phyloP scores from a whole-genome alignment of 139 green algal genomes.

The Chlamydomonas sphaeroides region DNA sequence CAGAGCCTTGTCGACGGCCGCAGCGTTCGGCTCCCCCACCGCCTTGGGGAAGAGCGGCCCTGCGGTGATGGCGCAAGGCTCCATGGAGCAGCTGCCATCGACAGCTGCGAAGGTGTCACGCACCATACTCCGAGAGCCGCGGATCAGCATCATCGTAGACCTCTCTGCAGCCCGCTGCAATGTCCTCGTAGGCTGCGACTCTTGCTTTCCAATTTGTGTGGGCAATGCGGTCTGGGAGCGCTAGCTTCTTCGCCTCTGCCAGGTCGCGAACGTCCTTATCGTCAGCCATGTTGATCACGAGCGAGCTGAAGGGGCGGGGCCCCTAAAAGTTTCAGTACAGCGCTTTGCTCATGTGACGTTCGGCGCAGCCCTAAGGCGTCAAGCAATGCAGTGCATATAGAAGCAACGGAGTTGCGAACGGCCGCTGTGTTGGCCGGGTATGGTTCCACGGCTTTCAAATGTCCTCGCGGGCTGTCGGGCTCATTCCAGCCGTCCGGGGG shows the following conservation, averaged over 20 bases:
- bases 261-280: slow-evolving; percentile 52
- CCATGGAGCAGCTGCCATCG: neutral
- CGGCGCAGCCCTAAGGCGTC: too few species aligned
- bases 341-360: too few species aligned
- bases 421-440: too few species aligned
- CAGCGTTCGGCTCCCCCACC: slow-evolving; percentile 86
- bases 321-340: too few species aligned
- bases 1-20: slow-evolving; percentile 91
- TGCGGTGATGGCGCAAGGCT: slow-evolving; percentile 45
- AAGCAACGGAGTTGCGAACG: too few species aligned
- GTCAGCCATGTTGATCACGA: slow-evolving; percentile 26
- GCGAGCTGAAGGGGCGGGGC: too few species aligned
- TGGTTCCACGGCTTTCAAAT: too few species aligned
- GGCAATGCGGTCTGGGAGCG: slow-evolving; percentile 66
- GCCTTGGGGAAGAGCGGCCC: slow-evolving; percentile 84
- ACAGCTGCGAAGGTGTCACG: neutral
- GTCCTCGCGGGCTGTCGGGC: too few species aligned
- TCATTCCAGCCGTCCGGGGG: too few species aligned
- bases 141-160: slow-evolving; percentile 75
- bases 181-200: slow-evolving; percentile 80
- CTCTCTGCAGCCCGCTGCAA: slow-evolving; percentile 62
- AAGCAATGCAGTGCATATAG: too few species aligned
- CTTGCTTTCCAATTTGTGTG: slow-evolving; percentile 95
- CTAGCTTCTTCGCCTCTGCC: slow-evolving; percentile 70
- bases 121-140: slow-evolving; percentile 76